phyloP scores from a whole-genome alignment of 1,284 basidiomycete genomes.

The Somion occarium region DNA sequence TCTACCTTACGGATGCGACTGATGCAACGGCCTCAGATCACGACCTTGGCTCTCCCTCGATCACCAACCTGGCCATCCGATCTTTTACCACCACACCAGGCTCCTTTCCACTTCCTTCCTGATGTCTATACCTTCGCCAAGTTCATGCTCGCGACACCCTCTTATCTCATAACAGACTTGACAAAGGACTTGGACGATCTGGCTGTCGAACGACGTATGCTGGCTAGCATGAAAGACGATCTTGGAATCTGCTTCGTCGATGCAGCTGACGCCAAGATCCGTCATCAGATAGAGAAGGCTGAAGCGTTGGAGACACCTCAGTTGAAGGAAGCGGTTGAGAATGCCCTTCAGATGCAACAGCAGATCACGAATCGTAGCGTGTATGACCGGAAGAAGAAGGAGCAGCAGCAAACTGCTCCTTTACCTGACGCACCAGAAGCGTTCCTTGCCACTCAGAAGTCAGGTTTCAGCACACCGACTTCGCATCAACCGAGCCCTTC shows the following conservation, averaged over 20 bases:
- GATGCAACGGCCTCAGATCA: constrained; percentile 90
- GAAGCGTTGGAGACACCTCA: constrained; percentile 63
- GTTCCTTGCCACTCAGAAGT: constrained; percentile 39
- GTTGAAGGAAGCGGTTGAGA: constrained; percentile 54
- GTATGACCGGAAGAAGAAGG: constrained; percentile 36
- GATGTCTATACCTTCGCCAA: constrained; percentile 88
- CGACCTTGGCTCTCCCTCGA: constrained; percentile 91
- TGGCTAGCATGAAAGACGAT: constrained; percentile 66
- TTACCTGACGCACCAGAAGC: constrained; percentile 43
- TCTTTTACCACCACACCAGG: constrained; percentile 83
- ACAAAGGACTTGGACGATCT: constrained; percentile 74
- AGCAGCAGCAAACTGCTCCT: constrained; percentile 15
- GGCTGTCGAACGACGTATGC: constrained; percentile 57
- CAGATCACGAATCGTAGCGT: constrained; percentile 42
- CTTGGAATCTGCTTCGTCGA: constrained; percentile 80
- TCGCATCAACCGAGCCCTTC: constrained; percentile 20
- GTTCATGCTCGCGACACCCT: constrained; percentile 94
- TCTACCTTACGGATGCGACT: constrained; percentile 80
- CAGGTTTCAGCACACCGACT: constrained; percentile 25
- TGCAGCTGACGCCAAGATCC: constrained; percentile 72
- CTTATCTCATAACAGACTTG: constrained; percentile 74
- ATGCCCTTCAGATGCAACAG: constrained; percentile 53
- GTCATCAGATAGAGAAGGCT: constrained; percentile 76
- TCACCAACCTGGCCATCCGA: constrained; percentile 93
- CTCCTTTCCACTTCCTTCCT: constrained; percentile 94